Conservation (phyloP, 2,329 filamentous ascomycete genomes). For the Ophiostoma sp. region DNA sequence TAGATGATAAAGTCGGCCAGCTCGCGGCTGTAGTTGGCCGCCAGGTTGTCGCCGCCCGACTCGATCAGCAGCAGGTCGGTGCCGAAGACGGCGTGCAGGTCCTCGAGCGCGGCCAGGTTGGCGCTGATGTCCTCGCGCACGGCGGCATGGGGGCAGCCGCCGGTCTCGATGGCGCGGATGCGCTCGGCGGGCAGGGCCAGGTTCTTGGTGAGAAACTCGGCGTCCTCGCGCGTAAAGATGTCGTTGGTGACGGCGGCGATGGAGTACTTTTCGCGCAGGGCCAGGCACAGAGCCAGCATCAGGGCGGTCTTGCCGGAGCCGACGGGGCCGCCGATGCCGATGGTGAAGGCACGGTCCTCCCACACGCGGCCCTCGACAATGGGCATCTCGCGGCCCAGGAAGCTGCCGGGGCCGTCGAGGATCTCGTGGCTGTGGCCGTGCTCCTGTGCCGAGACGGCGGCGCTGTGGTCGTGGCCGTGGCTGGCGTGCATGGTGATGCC, state of each 20-base stretch:
- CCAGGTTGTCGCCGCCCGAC: constrained; percentile 91
- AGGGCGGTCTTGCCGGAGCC: constrained; percentile 96
- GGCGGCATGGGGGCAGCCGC: constrained; percentile 92
- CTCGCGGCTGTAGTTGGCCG: constrained; percentile 92
- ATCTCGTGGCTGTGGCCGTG: constrained; percentile 97
- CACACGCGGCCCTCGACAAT: constrained; percentile 84
- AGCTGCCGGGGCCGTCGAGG: constrained; percentile 87
- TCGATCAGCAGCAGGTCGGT: constrained; percentile 90
- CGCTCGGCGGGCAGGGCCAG: constrained; percentile 73
- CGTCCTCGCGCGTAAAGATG: constrained; percentile 97
- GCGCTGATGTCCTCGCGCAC: constrained; percentile 94
- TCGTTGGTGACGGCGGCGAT: constrained; percentile 97
- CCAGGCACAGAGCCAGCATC: constrained; percentile 87
- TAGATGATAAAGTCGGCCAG: constrained; percentile 98
- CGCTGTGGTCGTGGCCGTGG: constrained; percentile 36
- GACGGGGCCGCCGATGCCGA: constrained; percentile 97
- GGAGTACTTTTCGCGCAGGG: constrained; percentile 72
- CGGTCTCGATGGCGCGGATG: constrained; percentile 95
- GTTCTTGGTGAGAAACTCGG: constrained; percentile 90
- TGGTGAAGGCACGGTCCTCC: constrained; percentile 83
- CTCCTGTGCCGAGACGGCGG: constrained; percentile 56
- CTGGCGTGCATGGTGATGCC: constrained; percentile 33
- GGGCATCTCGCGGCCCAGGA: constrained; percentile 84
- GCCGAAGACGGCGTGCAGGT: constrained; percentile 74
- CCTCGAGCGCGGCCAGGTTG: constrained; percentile 88